Conservation (phyloP, 75 land plant genomes). For the Sequoiadendron giganteum region DNA sequence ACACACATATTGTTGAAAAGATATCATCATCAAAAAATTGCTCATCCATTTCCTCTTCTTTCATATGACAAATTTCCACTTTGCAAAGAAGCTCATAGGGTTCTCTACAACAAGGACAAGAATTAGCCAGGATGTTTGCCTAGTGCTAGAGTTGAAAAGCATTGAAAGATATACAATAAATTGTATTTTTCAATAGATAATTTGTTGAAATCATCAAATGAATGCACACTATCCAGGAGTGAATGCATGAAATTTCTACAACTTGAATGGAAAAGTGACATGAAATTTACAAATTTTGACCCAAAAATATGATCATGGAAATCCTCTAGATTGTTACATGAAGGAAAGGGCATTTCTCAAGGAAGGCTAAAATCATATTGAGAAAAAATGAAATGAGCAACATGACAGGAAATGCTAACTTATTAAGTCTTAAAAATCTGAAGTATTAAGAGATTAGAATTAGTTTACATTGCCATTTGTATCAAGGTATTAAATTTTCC, state of each 20-base stretch:
- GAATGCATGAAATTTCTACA: neutral
- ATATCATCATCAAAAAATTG: neutral
- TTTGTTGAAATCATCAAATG: neutral
- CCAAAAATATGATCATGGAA: neutral
- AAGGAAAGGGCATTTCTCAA: neutral
- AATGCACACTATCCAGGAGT: neutral
- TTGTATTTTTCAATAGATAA: neutral
- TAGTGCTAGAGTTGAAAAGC: neutral
- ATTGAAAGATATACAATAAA: neutral
- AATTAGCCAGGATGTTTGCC: neutral
- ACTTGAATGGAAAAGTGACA: neutral
- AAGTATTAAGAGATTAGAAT: neutral
- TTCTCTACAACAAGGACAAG: neutral
- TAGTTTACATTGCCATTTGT: neutral
- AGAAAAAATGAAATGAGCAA: neutral
- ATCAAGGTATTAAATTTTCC: neutral
- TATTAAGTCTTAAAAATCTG: neutral
- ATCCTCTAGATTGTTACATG: neutral
- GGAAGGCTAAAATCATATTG: neutral
- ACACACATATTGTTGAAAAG: neutral
- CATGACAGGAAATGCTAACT: neutral
- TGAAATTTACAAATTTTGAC: neutral
- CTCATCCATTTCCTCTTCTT: neutral
- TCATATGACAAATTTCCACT: neutral
- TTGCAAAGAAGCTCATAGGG: neutral